phyloP scores from a whole-genome alignment of 192 early-diverging fungal species.

The Gigaspora rosea region DNA sequence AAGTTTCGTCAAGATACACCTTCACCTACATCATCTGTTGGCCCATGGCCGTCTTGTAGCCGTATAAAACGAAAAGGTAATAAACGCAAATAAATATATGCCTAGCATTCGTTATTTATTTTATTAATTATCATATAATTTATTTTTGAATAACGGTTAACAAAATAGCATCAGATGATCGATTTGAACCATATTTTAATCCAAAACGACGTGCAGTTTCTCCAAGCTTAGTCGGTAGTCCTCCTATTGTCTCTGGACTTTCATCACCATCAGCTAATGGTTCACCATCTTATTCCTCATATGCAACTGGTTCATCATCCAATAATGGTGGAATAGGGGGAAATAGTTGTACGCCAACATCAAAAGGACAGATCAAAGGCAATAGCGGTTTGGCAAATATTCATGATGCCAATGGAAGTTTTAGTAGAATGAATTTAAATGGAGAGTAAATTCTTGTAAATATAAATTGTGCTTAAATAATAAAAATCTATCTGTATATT shows the following conservation, averaged over 20 bases:
- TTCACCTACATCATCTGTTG: conserved; percentile 27
- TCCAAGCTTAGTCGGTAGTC: conserved; percentile 25
- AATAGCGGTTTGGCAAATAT: conserved; percentile 27
- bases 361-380: conserved; percentile 2
- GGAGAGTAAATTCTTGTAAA: conserved; percentile 10
- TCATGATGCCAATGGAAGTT: conserved; percentile 32
- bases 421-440: conserved; percentile 26
- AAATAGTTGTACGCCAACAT: background rate
- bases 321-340: background rate
- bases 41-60: conserved; percentile 21
- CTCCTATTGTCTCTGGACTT: conserved; percentile 13
- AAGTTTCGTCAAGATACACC: conserved; percentile 33
- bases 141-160: background rate
- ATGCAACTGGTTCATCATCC: background rate
- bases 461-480: too few relatives aligned
- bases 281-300: background rate
- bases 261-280: conserved; percentile 8
- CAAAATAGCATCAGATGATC: conserved; percentile 28
- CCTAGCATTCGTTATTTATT: background rate
- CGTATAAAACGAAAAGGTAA: conserved; percentile 36
- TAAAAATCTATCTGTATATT: too few relatives aligned
- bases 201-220: conserved; percentile 32
- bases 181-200: conserved; percentile 34
- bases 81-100: background rate
- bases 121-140: background rate